These are phyloP conservation scores for Fusarium sp. DNA, from an alignment of 2,329 filamentous ascomycete genomes.

Conservation along the genomic window DNA sequence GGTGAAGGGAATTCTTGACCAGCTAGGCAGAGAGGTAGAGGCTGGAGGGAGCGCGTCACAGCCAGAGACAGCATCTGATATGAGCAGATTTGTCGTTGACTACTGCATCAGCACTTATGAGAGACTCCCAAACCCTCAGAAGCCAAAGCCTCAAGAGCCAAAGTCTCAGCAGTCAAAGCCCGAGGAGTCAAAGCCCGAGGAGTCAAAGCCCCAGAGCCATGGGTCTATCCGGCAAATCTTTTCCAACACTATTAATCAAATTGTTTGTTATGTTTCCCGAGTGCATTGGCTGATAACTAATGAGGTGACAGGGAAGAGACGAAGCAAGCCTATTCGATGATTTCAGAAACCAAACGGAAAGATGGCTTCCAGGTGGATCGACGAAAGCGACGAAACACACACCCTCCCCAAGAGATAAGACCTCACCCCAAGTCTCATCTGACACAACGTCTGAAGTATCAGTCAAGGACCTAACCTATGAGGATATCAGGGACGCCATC, in stretches of 20 bases:
- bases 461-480: not conserved
- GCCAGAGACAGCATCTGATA: not conserved
- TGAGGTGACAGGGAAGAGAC: not conserved
- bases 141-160: not conserved
- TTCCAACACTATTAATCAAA: not conserved
- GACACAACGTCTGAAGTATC: not conserved
- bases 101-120: conserved; percentile 8
- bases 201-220: rapidly evolving
- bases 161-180: too few species aligned
- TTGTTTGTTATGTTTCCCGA: too few species aligned
- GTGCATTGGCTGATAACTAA: too few species aligned
- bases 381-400: not conserved
- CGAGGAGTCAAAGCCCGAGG: too few species aligned
- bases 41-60: not conserved
- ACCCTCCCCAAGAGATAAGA: too few species aligned
- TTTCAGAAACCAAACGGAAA: not conserved
- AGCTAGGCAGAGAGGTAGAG: not conserved
- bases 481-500: not conserved
- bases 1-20: not conserved
- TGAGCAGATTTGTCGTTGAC: not conserved
- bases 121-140: not conserved
- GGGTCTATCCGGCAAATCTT: not conserved
- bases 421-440: not conserved
- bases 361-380: too few species aligned
- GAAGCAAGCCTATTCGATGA: not conserved